A percentile compares a stretch with the other conserved stretches of the same genome.
phyloP scores from a whole-genome alignment of 2,329 filamentous ascomycete species.

The Botrytis fabae region DNA sequence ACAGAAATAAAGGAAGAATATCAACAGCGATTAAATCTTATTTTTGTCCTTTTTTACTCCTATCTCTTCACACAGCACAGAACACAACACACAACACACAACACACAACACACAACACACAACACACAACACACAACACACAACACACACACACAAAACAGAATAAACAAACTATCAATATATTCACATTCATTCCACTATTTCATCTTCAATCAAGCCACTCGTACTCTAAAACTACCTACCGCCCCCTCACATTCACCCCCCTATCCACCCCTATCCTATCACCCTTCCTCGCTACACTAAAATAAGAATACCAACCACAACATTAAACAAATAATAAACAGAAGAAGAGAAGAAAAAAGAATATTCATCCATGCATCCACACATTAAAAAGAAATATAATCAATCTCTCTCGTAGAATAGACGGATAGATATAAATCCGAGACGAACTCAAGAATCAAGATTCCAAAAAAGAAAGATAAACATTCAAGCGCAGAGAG shows the following conservation, averaged over 20 bases:
- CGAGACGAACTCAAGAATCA: not conserved
- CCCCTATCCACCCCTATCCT: not conserved
- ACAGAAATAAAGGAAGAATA: too few relatives aligned
- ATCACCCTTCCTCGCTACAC: not conserved
- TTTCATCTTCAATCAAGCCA: not conserved
- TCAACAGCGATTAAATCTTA: too few relatives aligned
- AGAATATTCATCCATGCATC: not conserved
- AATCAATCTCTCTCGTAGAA: not conserved
- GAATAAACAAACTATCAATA: too few relatives aligned
- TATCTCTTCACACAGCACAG: too few relatives aligned
- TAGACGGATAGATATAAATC: not conserved
- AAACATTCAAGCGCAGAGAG: not conserved
- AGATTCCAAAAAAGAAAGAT: not conserved
- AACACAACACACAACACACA: too few relatives aligned
- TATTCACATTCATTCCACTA: not conserved
- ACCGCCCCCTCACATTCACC: not conserved
- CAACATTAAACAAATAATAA: not conserved
- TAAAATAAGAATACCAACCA: not conserved
- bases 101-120: too few relatives aligned
- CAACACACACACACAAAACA: too few relatives aligned
- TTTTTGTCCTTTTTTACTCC: too few relatives aligned
- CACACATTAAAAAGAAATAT: not conserved
- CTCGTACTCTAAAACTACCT: not conserved
- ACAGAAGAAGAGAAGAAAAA: not conserved
- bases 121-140: too few relatives aligned